phyloP scores from a whole-genome alignment of 177 flowering plant genomes.

The Tripterygium wilfordii region DNA sequence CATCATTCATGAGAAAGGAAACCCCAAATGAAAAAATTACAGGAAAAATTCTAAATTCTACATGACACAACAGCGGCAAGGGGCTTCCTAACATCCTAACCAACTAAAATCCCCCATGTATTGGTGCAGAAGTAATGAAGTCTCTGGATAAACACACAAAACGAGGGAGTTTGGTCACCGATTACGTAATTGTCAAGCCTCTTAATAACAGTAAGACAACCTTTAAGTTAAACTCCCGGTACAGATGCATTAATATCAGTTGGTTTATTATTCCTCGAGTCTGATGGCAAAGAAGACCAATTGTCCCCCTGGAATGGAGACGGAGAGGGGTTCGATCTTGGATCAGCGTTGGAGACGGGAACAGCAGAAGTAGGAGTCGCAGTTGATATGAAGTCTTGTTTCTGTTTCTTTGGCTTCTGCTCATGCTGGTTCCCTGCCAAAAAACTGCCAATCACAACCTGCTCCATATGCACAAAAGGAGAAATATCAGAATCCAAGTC shows the following conservation, averaged over 20 bases:
- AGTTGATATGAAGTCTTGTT: slow-evolving; percentile 33
- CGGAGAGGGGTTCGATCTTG: slow-evolving; percentile 30
- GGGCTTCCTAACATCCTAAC: slow-evolving; percentile 16
- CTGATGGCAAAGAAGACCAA: slow-evolving; percentile 62
- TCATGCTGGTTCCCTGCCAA: slow-evolving; percentile 71
- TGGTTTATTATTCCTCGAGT: slow-evolving; percentile 52
- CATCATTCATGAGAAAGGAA: slow-evolving; percentile 4
- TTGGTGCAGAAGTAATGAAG: too few species aligned
- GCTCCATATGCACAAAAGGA: slow-evolving; percentile 5
- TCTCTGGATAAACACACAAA: slow-evolving; percentile 27
- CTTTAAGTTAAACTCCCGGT: slow-evolving; percentile 30
- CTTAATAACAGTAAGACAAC: not conserved
- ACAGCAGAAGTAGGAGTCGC: slow-evolving; percentile 37
- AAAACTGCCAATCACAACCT: slow-evolving; percentile 98
- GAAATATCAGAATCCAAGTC: not conserved
- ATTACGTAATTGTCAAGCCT: slow-evolving; percentile 28
- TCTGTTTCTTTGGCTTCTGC: slow-evolving; percentile 71
- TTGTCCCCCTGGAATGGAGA: slow-evolving; percentile 64
- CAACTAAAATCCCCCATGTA: slow-evolving; percentile 10
- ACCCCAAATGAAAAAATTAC: slow-evolving; percentile 13
- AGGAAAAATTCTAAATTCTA: slow-evolving; percentile 19
- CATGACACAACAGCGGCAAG: slow-evolving; percentile 20
- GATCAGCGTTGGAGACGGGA: slow-evolving; percentile 51
- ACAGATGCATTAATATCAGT: slow-evolving; percentile 77
- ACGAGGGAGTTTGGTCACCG: slow-evolving; percentile 10